A percentile compares a stretch with the other conserved stretches of the same genome.
phyloP scores from a whole-genome alignment of 768 basidiomycete species.

The Pholiota microspora region DNA sequence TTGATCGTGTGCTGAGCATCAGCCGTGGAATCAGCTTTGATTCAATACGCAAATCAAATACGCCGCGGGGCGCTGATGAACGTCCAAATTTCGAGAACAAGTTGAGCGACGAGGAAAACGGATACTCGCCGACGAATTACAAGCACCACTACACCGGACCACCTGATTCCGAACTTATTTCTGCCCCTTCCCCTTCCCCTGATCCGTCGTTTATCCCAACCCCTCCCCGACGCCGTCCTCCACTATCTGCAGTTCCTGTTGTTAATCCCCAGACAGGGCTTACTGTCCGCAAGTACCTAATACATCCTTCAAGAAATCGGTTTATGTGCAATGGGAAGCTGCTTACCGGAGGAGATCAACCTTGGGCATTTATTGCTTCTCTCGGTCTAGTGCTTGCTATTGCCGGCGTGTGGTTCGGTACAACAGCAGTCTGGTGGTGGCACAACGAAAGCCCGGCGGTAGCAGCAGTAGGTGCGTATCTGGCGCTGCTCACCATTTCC shows the following conservation, averaged over 20 bases:
- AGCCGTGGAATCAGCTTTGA: conserved; percentile 53
- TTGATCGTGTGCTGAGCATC: conserved; percentile 59
- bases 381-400: conserved; percentile 63
- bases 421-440: conserved; percentile 92
- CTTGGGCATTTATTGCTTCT: conserved; percentile 74
- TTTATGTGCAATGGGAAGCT: conserved; percentile 74
- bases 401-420: conserved; percentile 82
- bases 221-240: conserved; percentile 27
- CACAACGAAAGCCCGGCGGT: conserved; percentile 67
- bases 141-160: conserved; percentile 16
- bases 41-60: conserved; percentile 36
- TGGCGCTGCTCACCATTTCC: conserved; percentile 61
- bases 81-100: conserved; percentile 29
- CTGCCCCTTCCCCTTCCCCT: conserved; percentile 31
- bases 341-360: conserved; percentile 84
- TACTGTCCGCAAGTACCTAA: conserved; percentile 53
- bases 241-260: conserved; percentile 36
- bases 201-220: conserved; percentile 31
- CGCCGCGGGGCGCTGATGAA: conserved; percentile 19
- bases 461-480: conserved; percentile 52
- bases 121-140: conserved; percentile 21
- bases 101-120: conserved; percentile 34
- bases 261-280: conserved; percentile 36
- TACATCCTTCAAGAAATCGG: conserved; percentile 69
- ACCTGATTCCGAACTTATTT: conserved; percentile 20